Evolutionary conservation across 1,284 basidiomycete genomes (phyloP), one percentile per base, ranked within the genome.

Genomic region (Malassezia nana): DNA sequence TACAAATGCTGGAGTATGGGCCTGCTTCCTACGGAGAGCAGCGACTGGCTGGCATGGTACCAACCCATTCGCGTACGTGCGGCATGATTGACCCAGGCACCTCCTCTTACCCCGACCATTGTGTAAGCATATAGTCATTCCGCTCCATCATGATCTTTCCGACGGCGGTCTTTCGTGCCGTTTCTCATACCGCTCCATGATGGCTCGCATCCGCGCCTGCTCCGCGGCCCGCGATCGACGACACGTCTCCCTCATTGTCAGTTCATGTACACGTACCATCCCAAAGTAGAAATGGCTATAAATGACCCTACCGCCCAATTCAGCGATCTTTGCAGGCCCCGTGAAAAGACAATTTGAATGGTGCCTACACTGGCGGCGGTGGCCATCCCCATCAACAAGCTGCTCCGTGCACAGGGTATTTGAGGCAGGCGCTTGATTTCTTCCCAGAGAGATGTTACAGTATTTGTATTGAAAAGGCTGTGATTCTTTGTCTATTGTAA

Each of bases 1-100:
- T 72, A 69, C 60, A 72, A 72, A 57, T 70, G 68, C 55, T 69
- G 65, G 65, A 69, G 67, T 52, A 72, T 72, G 69, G 69, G 69
- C 2, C 52, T 72, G 18, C 49, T 72, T 26, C 69, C 69, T 2
- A 72, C 69, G n/a, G 68, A 67, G 46, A 66, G 60, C 32, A 69
- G 66, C 60, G 69, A 72, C 52, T 72, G 69, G 69, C 50, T 72
- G 6, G 69, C 69, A 18, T 72, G 68, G 68, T 62, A 64, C 49
- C 47, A 69, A 58, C 39, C 64, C 16, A 50, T 60, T 28, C 48
- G 46, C 12, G 69, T 72, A 60, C 60, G 69, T 69, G 18, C 16
- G 13, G 4, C 10, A 38, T 38, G 18, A 18, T 18, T 41, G 7
- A 46, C 45, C 30, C 31, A 46, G 24, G 12, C 41, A 26, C 41